Evolutionary conservation across 768 basidiomycete species (phyloP).

Genomic region (Trametes cingulata): DNA sequence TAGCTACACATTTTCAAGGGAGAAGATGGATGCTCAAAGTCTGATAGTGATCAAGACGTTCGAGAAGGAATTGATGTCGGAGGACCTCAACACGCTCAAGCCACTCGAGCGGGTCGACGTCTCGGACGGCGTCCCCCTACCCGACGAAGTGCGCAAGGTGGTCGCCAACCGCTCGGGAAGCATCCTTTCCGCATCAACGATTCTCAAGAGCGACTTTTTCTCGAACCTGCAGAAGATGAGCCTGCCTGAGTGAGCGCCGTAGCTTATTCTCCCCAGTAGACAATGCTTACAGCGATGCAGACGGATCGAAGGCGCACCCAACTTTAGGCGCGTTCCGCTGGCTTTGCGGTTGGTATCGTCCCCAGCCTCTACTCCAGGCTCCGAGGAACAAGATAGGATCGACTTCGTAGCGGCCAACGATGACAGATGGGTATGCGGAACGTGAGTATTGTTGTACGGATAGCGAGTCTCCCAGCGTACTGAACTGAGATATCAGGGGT

Average conservation of each 20-base stretch:
- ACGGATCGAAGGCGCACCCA: conserved; percentile 91
- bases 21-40: background rate
- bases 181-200: conserved; percentile 88
- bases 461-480: background rate
- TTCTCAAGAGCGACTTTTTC: conserved; percentile 96
- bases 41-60: conserved; percentile 90
- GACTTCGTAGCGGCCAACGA: conserved; percentile 41
- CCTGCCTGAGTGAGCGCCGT: conserved; percentile 91
- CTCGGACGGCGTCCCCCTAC: conserved; percentile 70
- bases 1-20: conserved; percentile 57
- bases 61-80: conserved; percentile 81
- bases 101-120: conserved; percentile 76
- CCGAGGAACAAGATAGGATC: conserved; percentile 20
- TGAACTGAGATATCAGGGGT: conserved; percentile 52
- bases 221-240: conserved; percentile 95
- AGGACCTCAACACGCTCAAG: conserved; percentile 77
- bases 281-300: too few relatives aligned
- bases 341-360: conserved; percentile 5
- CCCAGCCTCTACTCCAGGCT: background rate
- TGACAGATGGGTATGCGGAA: conserved; percentile 75
- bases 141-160: conserved; percentile 88
- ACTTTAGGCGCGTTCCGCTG: conserved; percentile 83
- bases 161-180: conserved; percentile 83
- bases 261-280: too few relatives aligned
- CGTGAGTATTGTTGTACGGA: conserved; percentile 42